phyloP scores from a whole-genome alignment of 805 yeast species.

The Schizosaccharomyces japonicus region DNA sequence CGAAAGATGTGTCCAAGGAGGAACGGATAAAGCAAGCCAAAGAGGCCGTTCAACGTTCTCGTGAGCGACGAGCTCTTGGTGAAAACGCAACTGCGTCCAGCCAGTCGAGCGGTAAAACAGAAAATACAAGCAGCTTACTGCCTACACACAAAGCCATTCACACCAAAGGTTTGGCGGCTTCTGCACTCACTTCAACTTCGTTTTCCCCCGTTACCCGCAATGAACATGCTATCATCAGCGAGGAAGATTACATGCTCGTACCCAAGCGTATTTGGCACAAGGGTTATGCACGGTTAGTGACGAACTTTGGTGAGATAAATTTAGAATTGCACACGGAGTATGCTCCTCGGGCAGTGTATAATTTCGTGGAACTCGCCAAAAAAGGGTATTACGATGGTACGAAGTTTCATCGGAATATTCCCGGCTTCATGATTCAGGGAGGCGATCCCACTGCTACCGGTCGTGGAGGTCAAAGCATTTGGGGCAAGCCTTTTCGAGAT shows the following conservation, averaged over 20 bases:
- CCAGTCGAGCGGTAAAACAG: background rate
- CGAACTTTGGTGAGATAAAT: constrained; percentile 20
- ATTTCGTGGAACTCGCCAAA: constrained; percentile 28
- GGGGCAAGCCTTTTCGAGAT: constrained; percentile 15
- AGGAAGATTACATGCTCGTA: constrained; percentile 13
- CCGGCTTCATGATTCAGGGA: constrained; percentile 18
- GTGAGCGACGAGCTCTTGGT: no score
- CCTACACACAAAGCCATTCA: constrained; percentile 9
- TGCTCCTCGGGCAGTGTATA: constrained; percentile 25
- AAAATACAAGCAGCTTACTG: background rate
- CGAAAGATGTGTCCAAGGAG: constrained; percentile 2
- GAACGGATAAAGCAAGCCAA: background rate
- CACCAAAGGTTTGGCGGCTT: constrained; percentile 13
- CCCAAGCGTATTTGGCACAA: constrained; percentile 13
- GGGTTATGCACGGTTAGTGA: constrained; percentile 14
- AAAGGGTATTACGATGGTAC: constrained; percentile 22
- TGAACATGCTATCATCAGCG: constrained; percentile 11
- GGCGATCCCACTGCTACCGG: constrained; percentile 19
- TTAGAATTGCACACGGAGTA: constrained; percentile 52
- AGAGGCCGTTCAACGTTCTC: background rate
- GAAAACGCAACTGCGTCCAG: background rate
- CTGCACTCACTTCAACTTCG: constrained; percentile 16
- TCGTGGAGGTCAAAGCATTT: constrained; percentile 14
- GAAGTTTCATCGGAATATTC: constrained; percentile 21
- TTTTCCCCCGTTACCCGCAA: constrained; percentile 13